Evolutionary conservation across 768 basidiomycete genomes (phyloP).

Genomic region (Kwoniella bestiolae): DNA sequence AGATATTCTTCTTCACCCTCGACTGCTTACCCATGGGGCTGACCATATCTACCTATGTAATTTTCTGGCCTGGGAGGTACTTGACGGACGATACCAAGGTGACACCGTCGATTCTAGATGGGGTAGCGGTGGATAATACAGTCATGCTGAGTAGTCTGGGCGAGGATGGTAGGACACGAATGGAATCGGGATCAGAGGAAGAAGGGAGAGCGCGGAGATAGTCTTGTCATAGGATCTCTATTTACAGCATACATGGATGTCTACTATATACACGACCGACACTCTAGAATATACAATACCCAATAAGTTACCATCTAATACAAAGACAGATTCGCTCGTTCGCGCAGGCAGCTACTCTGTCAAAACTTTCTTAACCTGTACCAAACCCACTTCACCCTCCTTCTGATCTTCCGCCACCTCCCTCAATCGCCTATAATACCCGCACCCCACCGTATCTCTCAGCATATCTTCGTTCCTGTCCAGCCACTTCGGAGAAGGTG

Average conservation of each 20-base stretch:
- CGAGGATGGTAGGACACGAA: neutral
- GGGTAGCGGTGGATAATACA: neutral
- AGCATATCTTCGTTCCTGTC: slow-evolving; percentile 23
- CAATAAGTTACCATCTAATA: too few species aligned
- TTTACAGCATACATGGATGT: neutral
- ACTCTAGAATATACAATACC: neutral
- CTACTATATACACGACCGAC: neutral
- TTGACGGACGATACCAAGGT: slow-evolving; percentile 22
- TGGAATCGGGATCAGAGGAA: neutral
- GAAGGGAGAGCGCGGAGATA: neutral
- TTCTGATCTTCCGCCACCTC: slow-evolving; percentile 8
- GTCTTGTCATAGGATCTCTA: too few species aligned
- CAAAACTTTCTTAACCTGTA: neutral
- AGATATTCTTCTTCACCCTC: slow-evolving; percentile 50
- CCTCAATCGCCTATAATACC: slow-evolving; percentile 16
- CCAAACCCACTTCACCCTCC: neutral
- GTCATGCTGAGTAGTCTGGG: neutral
- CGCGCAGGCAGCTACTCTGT: too few species aligned
- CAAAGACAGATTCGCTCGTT: too few species aligned
- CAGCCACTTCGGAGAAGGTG: slow-evolving; percentile 7
- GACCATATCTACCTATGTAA: slow-evolving; percentile 46
- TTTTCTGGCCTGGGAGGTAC: slow-evolving; percentile 54
- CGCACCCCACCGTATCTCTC: slow-evolving; percentile 16
- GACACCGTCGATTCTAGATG: neutral
- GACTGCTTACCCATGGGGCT: slow-evolving; percentile 54